Conservation (phyloP, 1,284 basidiomycete genomes). For the Puccinia horiana region DNA sequence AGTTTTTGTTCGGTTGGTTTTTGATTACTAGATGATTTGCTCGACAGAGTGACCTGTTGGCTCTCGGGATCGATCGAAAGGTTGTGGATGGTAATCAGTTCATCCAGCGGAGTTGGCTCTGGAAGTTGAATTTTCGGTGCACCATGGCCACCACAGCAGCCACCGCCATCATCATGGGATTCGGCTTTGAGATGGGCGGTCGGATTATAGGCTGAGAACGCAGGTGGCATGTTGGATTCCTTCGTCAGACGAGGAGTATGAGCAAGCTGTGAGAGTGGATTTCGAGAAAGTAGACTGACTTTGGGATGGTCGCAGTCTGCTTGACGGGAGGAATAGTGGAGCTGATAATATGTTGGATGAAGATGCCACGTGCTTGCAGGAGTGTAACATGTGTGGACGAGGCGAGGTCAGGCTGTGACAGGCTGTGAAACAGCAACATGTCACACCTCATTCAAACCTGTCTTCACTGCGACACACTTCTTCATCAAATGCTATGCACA, state of each 20-base stretch:
- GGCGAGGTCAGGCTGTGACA: background rate
- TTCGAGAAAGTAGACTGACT: background rate
- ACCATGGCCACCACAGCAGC: slow-evolving; percentile 14
- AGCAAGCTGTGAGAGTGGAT: background rate
- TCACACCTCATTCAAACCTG: background rate
- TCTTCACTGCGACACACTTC: too few relatives aligned
- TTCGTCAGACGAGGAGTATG: background rate
- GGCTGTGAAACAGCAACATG: background rate
- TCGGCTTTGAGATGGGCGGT: slow-evolving; percentile 34
- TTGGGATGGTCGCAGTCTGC: background rate
- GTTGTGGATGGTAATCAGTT: slow-evolving; percentile 36
- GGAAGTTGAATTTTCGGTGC: slow-evolving; percentile 6
- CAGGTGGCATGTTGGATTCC: slow-evolving; percentile 23
- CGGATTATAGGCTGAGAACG: slow-evolving; percentile 40
- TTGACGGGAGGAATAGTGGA: background rate
- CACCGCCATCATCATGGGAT: background rate
- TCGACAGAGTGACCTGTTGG: slow-evolving; percentile 18
- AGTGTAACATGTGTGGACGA: too few relatives aligned
- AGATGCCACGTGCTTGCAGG: background rate
- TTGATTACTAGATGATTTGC: slow-evolving; percentile 15
- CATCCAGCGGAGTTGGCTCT: slow-evolving; percentile 35
- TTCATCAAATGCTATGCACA: too few relatives aligned
- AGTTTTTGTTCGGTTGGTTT: slow-evolving; percentile 22
- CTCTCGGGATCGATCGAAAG: slow-evolving; percentile 33
- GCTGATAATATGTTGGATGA: background rate